Evolutionary conservation across 2,329 filamentous ascomycete species (phyloP), one percentile per base, ranked within the genome.

Genomic region (Delphinella strobiligena): DNA sequence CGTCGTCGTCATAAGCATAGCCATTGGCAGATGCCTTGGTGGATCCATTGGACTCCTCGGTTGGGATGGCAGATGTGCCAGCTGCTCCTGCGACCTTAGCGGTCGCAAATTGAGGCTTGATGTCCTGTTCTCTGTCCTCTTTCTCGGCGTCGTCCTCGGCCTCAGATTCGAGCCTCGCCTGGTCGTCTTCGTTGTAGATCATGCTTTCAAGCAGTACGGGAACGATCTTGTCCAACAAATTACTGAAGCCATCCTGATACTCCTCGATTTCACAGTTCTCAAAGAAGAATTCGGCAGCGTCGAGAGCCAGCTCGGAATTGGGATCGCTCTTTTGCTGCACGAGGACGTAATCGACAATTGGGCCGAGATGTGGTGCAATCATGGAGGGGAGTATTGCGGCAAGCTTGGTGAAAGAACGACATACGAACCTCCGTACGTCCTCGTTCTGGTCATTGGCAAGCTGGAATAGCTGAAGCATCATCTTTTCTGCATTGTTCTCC

Each of bases 221-320:
- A 19, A 98, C 81, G 47, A 96, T 89, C 58, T 83, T 84, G 48
- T 74, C 63, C 41, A 96, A 74, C 55, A 84, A 84, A 0, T 87
- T 87, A 7, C 73, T 78, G 34, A 98, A 68, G 1, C 77, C 73
- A 49, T 78, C 72, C 66, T 85, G 86, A 38, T 96, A 66, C 43
- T 81, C 75, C 31, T 83, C 75, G 55, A 94, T 85, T 58, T 95
- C 91, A 44, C 87, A 88, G 15, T 93, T 80, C 30, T 86, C 86
- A 33, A 98, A 75, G 87, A 93, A 98, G 56, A 98, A 98, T 60
- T 98, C 91, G 4, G 91, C 87, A 7, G 91, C 91, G 58, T 98
- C 91, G 48, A 93, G 79, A 29, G 89, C 87, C 43, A 98, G 69
- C 31, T 96, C 87, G 40, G 88, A 80, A 48, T 96, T 88, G 18